Conservation (phyloP, 208 protist genomes). For the Leishmania guyanensis region DNA sequence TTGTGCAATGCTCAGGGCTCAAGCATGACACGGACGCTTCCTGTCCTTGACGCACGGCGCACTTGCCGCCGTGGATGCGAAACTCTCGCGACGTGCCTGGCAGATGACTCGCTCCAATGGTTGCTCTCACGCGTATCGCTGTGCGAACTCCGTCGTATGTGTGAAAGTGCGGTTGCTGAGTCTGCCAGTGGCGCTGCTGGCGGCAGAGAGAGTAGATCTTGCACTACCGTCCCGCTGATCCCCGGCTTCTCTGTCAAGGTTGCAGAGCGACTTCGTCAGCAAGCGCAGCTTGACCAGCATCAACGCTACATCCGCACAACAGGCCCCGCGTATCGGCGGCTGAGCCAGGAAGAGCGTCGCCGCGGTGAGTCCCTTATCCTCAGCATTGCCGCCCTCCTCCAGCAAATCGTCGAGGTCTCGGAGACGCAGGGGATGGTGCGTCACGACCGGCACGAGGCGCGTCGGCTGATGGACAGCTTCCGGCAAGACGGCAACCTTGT, state of each 20-base stretch:
- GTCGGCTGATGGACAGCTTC: constrained; percentile 46
- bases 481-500: constrained; percentile 51
- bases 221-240: not conserved
- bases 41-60: not conserved
- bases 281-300: constrained; percentile 11
- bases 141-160: constrained; percentile 6
- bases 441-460: constrained; percentile 44
- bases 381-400: constrained; percentile 56
- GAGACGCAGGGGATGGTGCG: constrained; percentile 44
- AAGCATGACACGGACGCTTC: not conserved
- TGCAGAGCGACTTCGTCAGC: constrained; percentile 16
- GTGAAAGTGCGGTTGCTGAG: not conserved
- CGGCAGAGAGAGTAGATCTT: not conserved
- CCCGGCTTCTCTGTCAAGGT: not conserved
- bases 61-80: not conserved
- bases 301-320: constrained; percentile 26
- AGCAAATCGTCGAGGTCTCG: constrained; percentile 51
- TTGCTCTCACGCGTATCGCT: constrained; percentile 17
- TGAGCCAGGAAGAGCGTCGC: constrained; percentile 43
- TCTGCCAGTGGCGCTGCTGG: not conserved
- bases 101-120: constrained; percentile 17
- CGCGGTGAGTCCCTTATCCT: constrained; percentile 43
- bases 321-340: constrained; percentile 27
- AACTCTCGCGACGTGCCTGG: not conserved
- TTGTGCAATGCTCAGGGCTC: not conserved